phyloP scores from a whole-genome alignment of 2,329 filamentous ascomycete species.

The Fusarium compactum region DNA sequence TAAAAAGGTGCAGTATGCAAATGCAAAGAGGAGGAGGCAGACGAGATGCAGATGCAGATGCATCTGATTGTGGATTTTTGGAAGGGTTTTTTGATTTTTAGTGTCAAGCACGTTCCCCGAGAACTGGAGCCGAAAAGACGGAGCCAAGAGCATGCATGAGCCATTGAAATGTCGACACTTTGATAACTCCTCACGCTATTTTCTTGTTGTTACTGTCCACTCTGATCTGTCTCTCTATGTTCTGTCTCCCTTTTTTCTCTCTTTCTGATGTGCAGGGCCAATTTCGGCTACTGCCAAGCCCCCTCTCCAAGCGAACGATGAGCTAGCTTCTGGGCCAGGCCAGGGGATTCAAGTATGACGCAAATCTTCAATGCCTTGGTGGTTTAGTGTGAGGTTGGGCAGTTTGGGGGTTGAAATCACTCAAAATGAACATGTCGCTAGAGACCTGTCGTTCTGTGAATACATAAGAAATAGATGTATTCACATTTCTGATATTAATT shows the following conservation, averaged over 20 bases:
- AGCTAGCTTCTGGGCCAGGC: conserved; percentile 5
- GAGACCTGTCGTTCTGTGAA: conserved; percentile 5
- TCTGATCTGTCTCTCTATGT: background rate
- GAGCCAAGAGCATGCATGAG: conserved; percentile 2
- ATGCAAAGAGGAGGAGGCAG: conserved; percentile 20
- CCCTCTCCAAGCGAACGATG: conserved; percentile 36
- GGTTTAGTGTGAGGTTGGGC: conserved; percentile 21
- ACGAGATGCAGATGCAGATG: conserved; percentile 10
- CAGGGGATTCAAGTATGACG: conserved; percentile 36
- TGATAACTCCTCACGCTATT: conserved; percentile 12
- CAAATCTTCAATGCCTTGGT: conserved; percentile 29
- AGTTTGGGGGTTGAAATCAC: conserved; percentile 10
- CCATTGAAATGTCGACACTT: conserved; percentile 21
- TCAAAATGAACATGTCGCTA: background rate
- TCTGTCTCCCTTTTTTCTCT: conserved; percentile 8
- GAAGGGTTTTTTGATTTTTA: background rate
- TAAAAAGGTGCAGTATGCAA: conserved; percentile 34
- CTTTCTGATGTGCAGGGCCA: conserved; percentile 28
- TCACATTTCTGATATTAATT: conserved; percentile 1
- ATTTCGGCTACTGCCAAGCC: conserved; percentile 40
- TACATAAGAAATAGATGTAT: background rate
- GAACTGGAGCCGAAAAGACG: conserved; percentile 17
- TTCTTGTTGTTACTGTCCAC: background rate
- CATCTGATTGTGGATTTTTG: conserved; percentile 4
- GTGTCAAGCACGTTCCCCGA: conserved; percentile 10